Conservation (phyloP, 352 stramenopile species). For the Peronospora belbahrii region DNA sequence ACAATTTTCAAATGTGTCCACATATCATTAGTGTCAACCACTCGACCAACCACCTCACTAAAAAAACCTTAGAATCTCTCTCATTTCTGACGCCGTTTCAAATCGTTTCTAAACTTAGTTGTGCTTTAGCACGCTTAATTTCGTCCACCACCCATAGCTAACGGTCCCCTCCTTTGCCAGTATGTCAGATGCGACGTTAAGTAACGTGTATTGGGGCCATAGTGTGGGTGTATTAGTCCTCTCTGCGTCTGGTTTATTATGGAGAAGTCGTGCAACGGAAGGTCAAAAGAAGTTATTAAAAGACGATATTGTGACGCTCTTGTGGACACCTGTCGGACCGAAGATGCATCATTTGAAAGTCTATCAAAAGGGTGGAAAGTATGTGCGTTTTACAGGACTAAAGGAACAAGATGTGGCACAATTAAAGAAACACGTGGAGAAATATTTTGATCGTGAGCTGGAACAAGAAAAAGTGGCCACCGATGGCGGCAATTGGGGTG, state of each 20-base stretch:
- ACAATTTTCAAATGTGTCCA: too few relatives aligned
- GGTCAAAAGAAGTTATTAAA: conserved; percentile 81
- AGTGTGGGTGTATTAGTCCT: conserved; percentile 77
- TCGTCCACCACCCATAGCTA: too few relatives aligned
- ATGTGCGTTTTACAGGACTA: conserved; percentile 78
- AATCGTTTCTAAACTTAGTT: too few relatives aligned
- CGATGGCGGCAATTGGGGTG: conserved; percentile 89
- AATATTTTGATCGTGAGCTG: conserved; percentile 83
- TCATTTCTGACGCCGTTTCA: too few relatives aligned
- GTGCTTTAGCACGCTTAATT: too few relatives aligned
- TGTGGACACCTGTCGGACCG: conserved; percentile 72
- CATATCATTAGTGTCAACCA: too few relatives aligned
- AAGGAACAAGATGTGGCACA: conserved; percentile 56
- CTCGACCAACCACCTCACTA: too few relatives aligned
- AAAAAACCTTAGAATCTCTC: too few relatives aligned
- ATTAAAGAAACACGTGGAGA: conserved; percentile 64
- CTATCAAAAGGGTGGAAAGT: conserved; percentile 78
- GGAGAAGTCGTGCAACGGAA: conserved; percentile 70
- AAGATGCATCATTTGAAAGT: conserved; percentile 83
- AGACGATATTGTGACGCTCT: conserved; percentile 80
- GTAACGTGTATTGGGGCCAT: conserved; percentile 84
- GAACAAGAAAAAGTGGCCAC: conserved; percentile 86
- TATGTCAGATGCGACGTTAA: conserved; percentile 72
- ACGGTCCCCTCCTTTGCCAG: too few relatives aligned
- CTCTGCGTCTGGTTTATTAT: conserved; percentile 60